A percentile compares a stretch with the other conserved stretches of the same genome.
These are phyloP conservation scores for Geranomyces variabilis DNA, from an alignment of 192 early-diverging fungal species.

Conservation along the genomic window DNA sequence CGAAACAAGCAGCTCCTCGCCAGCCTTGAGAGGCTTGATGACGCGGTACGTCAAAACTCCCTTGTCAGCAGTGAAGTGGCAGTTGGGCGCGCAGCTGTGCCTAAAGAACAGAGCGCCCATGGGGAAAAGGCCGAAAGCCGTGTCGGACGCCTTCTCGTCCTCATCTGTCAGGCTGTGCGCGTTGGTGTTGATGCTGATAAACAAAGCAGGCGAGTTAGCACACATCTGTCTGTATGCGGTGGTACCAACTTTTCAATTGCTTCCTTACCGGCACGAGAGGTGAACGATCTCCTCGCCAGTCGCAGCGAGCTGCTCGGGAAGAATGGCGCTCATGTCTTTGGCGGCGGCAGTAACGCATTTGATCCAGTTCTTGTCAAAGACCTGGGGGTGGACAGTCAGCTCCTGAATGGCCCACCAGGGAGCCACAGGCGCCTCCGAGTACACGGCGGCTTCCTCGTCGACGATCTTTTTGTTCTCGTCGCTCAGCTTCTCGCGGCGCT, in stretches of 20 bases:
- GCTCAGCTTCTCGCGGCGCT: conserved; percentile 26
- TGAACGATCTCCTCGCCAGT: conserved; percentile 47
- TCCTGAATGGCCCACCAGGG: conserved; percentile 35
- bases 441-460: conserved; percentile 17
- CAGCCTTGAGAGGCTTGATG: conserved; percentile 56
- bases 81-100: conserved; percentile 71
- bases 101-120: conserved; percentile 57
- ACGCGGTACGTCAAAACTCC: conserved; percentile 66
- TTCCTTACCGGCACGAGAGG: conserved; percentile 43
- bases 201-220: background rate
- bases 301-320: conserved; percentile 44
- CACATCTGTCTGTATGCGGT: background rate
- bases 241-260: background rate
- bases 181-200: conserved; percentile 63
- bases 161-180: conserved; percentile 58
- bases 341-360: conserved; percentile 30
- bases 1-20: conserved; percentile 64
- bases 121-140: conserved; percentile 67
- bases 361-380: conserved; percentile 44
- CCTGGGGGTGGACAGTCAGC: conserved; percentile 31
- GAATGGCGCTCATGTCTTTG: conserved; percentile 39
- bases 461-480: conserved; percentile 6
- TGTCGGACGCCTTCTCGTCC: conserved; percentile 44
- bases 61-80: conserved; percentile 59
- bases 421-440: conserved; percentile 25